phyloP scores from a whole-genome alignment of 257 asterid genomes.

The Thymus quinquecostatus region DNA sequence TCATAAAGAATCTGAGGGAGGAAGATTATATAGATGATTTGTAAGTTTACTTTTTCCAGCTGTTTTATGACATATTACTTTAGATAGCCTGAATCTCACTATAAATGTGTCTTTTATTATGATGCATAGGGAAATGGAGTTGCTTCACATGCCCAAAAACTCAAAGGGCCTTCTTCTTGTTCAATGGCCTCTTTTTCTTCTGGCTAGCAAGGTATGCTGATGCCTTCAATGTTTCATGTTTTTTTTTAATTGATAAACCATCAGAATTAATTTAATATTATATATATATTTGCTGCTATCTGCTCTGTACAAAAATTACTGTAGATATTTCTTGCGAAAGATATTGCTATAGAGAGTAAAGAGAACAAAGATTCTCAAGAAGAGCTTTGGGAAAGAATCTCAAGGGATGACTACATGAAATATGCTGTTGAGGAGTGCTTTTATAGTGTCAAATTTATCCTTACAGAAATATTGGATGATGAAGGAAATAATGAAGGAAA shows the following conservation, averaged over 20 bases:
- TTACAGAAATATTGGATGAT: conserved; percentile 70
- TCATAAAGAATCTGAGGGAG: conserved; percentile 81
- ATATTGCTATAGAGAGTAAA: conserved; percentile 78
- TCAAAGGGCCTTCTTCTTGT: conserved; percentile 67
- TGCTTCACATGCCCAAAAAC: conserved; percentile 91
- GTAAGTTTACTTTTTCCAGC: conserved; percentile 52
- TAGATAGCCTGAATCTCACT: conserved; percentile 17
- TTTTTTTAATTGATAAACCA: conserved; percentile 17
- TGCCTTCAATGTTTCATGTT: conserved; percentile 25
- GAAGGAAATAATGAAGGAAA: conserved; percentile 89
- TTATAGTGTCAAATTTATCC: conserved; percentile 64
- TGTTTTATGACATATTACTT: conserved; percentile 24
- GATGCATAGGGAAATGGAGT: conserved; percentile 78
- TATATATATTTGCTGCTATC: conserved; percentile 12
- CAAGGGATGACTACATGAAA: conserved; percentile 94
- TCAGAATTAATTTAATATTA: conserved; percentile 27
- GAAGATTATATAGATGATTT: conserved; percentile 79
- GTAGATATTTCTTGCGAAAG: conserved; percentile 90
- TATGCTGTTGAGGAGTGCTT: conserved; percentile 95
- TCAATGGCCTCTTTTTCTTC: conserved; percentile 98
- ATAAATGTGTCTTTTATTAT: conserved; percentile 31
- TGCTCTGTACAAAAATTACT: conserved; percentile 19
- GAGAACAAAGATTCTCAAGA: conserved; percentile 82
- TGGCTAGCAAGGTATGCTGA: conserved; percentile 84
- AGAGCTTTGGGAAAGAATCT: conserved; percentile 92